These are phyloP conservation scores for Kockovaella imperatae DNA, from an alignment of 768 basidiomycete genomes.

Conservation along the genomic window DNA sequence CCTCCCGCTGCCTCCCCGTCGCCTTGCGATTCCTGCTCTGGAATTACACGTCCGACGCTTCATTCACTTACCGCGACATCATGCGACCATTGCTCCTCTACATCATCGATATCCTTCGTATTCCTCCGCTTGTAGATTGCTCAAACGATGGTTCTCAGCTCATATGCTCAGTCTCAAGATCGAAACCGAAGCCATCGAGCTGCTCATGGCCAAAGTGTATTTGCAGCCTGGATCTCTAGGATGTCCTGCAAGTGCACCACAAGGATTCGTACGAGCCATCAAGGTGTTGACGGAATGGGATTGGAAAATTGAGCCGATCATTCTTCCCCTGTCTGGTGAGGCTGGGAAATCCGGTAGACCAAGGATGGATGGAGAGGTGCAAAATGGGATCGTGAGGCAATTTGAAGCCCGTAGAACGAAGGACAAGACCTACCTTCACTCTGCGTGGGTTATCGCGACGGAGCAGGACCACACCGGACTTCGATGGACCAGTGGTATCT, in stretches of 20 bases:
- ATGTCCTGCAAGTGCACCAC: conserved; percentile 62
- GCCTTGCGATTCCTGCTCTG: conserved; percentile 26
- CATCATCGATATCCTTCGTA: conserved; percentile 73
- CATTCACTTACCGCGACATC: conserved; percentile 72
- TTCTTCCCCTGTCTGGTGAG: conserved; percentile 61
- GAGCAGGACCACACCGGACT: conserved; percentile 65
- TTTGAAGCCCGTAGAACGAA: conserved; percentile 40
- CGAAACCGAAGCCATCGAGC: conserved; percentile 69
- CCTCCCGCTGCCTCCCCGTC: conserved; percentile 27
- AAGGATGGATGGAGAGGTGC: conserved; percentile 35
- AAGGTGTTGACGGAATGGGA: conserved; percentile 69
- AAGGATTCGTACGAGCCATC: conserved; percentile 59
- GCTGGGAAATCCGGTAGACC: conserved; percentile 11
- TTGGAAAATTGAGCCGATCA: conserved; percentile 56
- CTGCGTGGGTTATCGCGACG: conserved; percentile 70
- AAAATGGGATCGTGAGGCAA: conserved; percentile 36
- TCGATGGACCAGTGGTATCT: conserved; percentile 69
- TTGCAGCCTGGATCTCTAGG: conserved; percentile 51
- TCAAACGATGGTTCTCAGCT: conserved; percentile 85
- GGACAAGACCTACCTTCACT: conserved; percentile 46
- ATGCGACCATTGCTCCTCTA: conserved; percentile 68
- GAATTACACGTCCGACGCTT: conserved; percentile 60
- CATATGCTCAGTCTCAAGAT: conserved; percentile 73
- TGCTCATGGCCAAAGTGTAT: conserved; percentile 74
- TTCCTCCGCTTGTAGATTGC: conserved; percentile 73